Conservation (phyloP, 176 grass and related monocot species). For the Oryza longistaminata region DNA sequence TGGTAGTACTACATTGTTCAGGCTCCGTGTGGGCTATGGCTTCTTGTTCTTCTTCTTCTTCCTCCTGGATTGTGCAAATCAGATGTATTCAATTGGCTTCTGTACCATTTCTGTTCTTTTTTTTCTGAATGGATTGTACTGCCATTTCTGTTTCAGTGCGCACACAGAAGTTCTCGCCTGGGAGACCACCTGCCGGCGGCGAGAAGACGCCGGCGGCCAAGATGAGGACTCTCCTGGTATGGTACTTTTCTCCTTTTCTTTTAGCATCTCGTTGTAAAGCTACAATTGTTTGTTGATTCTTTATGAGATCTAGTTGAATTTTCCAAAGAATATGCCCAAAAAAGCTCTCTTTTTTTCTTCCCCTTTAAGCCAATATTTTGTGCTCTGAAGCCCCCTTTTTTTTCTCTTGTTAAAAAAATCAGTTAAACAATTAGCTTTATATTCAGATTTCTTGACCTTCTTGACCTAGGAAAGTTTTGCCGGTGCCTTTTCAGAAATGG, state of each 20-base stretch:
- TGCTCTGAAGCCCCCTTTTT: not conserved
- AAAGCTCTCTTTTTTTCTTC: not conserved
- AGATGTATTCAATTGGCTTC: not conserved
- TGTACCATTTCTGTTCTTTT: not conserved
- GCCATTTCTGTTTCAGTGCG: conserved; percentile 33
- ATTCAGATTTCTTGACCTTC: not conserved
- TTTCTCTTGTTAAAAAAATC: not conserved
- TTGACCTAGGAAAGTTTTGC: not conserved
- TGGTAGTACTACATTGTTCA: conserved; percentile 5
- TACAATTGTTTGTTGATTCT: not conserved
- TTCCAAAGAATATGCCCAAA: not conserved
- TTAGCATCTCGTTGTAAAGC: not conserved
- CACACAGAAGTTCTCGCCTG: conserved; percentile 30
- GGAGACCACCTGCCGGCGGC: not conserved
- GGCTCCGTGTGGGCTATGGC: not conserved
- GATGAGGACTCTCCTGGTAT: conserved; percentile 43
- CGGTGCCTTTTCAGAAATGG: not conserved
- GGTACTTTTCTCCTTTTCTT: not conserved
- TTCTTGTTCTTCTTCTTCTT: not conserved
- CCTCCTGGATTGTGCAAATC: not conserved
- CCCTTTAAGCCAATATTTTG: not conserved
- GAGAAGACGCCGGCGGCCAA: conserved; percentile 23
- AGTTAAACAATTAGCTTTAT: not conserved
- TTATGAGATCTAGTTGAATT: not conserved
- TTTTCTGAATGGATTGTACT: not conserved